A percentile compares a stretch with the other conserved stretches of the same genome.
phyloP scores from a whole-genome alignment of 164 flowering plant species.

The Nymphaea thermarum region DNA sequence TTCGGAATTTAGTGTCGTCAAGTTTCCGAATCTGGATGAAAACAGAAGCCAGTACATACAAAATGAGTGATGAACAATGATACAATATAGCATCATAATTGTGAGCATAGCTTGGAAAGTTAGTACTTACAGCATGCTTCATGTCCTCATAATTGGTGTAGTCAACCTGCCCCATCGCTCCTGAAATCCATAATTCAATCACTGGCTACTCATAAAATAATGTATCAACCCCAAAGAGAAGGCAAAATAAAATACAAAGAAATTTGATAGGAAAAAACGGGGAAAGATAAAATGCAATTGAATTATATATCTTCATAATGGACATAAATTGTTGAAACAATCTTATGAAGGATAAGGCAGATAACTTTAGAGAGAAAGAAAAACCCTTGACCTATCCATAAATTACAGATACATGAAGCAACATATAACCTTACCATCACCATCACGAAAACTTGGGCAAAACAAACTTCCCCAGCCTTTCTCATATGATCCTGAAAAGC shows the following conservation, averaged over 20 bases:
- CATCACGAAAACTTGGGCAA: slow-evolving; percentile 91
- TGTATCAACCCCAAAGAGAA: too few species aligned
- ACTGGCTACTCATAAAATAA: too few species aligned
- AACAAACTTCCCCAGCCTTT: slow-evolving; percentile 98
- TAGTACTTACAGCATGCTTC: slow-evolving; percentile 87
- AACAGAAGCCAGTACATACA: neutral
- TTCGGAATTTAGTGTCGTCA: slow-evolving; percentile 86
- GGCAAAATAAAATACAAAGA: too few species aligned
- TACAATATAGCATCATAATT: neutral
- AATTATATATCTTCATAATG: too few species aligned
- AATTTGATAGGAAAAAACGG: too few species aligned
- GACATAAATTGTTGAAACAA: too few species aligned
- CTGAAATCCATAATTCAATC: slow-evolving; percentile 19
- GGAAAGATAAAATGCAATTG: too few species aligned
- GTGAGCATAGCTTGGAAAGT: too few species aligned
- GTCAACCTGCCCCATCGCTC: slow-evolving; percentile 88
- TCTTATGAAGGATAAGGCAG: too few species aligned
- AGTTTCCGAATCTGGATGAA: slow-evolving; percentile 70
- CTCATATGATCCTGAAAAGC: slow-evolving; percentile 93
- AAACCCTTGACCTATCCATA: too few species aligned
- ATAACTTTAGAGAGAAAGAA: too few species aligned
- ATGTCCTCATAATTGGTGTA: slow-evolving; percentile 90
- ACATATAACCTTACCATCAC: slow-evolving; percentile 43
- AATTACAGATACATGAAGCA: too few species aligned
- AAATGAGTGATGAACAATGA: neutral